Evolutionary conservation across 2,329 filamentous ascomycete genomes (phyloP).

Genomic region (Penicillium polonicum): DNA sequence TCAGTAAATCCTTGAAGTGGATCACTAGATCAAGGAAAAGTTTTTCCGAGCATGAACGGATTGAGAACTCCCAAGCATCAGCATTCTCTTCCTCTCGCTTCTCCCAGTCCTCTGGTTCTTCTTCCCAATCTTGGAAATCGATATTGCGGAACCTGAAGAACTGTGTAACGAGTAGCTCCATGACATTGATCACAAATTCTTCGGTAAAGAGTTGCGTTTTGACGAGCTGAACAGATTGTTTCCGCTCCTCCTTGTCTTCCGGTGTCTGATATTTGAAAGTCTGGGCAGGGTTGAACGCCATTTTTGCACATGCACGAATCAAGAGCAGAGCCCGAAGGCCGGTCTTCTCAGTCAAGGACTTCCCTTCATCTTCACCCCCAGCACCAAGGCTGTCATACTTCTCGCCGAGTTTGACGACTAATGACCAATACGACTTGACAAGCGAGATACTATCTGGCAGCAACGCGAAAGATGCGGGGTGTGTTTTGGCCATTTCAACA

Average conservation of each 20-base stretch:
- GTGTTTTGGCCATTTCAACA: slow-evolving; percentile 74
- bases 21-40: slow-evolving; percentile 88
- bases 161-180: slow-evolving; percentile 78
- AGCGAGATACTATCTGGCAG: slow-evolving; percentile 77
- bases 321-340: slow-evolving; percentile 80
- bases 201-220: slow-evolving; percentile 73
- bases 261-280: slow-evolving; percentile 80
- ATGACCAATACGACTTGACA: slow-evolving; percentile 78
- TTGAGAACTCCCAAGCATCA: slow-evolving; percentile 87
- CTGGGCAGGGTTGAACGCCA: slow-evolving; percentile 76
- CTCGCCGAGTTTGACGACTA: slow-evolving; percentile 74
- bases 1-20: slow-evolving; percentile 79
- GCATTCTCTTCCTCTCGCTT: slow-evolving; percentile 80
- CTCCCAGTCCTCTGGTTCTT: slow-evolving; percentile 95
- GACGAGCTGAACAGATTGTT: slow-evolving; percentile 65
- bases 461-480: slow-evolving; percentile 78
- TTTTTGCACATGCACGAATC: slow-evolving; percentile 77
- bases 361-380: slow-evolving; percentile 50
- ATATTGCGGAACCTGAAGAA: slow-evolving; percentile 84
- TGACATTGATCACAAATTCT: slow-evolving; percentile 74
- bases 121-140: slow-evolving; percentile 88
- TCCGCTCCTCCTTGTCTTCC: slow-evolving; percentile 73
- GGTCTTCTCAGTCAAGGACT: slow-evolving; percentile 70
- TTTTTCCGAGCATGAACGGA: slow-evolving; percentile 89
- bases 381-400: slow-evolving; percentile 52